Evolutionary conservation across 495 filamentous ascomycete species (phyloP), one percentile per base, ranked within the genome.

Genomic region (Neurospora hispaniola): DNA sequence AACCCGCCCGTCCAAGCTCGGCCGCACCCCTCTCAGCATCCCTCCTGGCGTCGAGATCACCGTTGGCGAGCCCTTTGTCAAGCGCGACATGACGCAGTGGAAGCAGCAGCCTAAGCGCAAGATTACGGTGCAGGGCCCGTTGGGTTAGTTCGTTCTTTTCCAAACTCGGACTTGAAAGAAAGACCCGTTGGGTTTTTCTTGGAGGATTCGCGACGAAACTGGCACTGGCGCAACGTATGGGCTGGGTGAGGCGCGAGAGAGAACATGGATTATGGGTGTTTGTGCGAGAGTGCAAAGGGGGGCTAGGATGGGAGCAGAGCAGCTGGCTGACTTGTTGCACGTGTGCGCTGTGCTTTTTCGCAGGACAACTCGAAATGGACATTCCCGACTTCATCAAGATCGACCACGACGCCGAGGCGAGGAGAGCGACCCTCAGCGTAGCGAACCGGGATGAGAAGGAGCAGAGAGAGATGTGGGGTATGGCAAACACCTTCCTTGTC

Each of bases 391-490:
- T 81, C 46, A 82, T 98, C 74, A 89, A 83, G 20, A 85, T 97
- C 69, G 84, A 88, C 72, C 86, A 90, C 46, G 90, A 96, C 77
- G 81, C 84, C 43, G 81, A 84, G 10, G 78, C 83, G 31, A 82
- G 85, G 54, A 92, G 89, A 78, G 90, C 89, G 11, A 86, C 82
- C 10, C 79, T 99, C 70, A 89, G 84, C 42, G 85, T 98, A 16
- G 75, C 89, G 73, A 87, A 98, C 81, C 77, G 80, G 11, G 76
- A 85, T 7, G 75, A 88, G 35, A 88, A 90, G 77, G 86, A 91
- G 70, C 96, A 99, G 83, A 89, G 93, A 79, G 95, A 92, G 81
- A 98, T 98, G 95, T 99, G 96, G 96, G 96, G 96, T 97, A 86
- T 70, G 92, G 85, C 40, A 1, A 66, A 38, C 18, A n/a, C 11